Percentiles rank a stretch among this genome's conserved stretches.
phyloP scores from a whole-genome alignment of 257 asterid species.

The Gentiana dahurica region DNA sequence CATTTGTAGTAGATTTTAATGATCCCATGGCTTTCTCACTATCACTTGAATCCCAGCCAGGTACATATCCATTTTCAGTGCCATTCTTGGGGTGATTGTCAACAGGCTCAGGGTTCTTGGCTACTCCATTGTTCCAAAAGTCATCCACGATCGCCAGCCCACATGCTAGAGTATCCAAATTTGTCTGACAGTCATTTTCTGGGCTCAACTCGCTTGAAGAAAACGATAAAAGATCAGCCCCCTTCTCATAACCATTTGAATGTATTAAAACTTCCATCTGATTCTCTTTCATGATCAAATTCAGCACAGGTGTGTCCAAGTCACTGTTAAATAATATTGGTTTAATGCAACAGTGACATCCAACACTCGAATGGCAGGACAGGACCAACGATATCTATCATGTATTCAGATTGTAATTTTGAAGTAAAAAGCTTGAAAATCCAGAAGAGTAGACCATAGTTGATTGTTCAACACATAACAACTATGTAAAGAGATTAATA shows the following conservation, averaged over 20 bases:
- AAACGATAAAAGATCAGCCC: conserved; percentile 22
- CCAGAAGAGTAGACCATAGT: background rate
- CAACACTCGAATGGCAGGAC: conserved; percentile 10
- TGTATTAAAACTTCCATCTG: conserved; percentile 25
- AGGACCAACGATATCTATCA: background rate
- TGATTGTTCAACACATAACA: background rate
- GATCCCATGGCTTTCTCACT: conserved; percentile 25
- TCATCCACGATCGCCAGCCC: conserved; percentile 21
- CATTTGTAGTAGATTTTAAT: conserved; percentile 21
- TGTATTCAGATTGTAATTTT: conserved; percentile 5
- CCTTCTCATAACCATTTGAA: conserved; percentile 26
- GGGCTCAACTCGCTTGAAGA: conserved; percentile 23
- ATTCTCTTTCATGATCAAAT: conserved; percentile 49
- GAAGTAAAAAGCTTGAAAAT: conserved; percentile 1
- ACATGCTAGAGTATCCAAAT: conserved; percentile 12
- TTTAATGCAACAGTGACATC: conserved; percentile 15
- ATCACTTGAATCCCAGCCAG: conserved; percentile 12
- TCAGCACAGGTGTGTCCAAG: conserved; percentile 31
- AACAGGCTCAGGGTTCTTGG: conserved; percentile 13
- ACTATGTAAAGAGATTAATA: background rate
- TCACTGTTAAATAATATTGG: conserved; percentile 30
- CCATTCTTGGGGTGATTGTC: conserved; percentile 21
- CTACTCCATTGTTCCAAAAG: conserved; percentile 18
- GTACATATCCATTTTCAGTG: conserved; percentile 16
- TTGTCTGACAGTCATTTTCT: conserved; percentile 23